Base-by-base conservation (phyloP, 345 rosid genomes). In the Salix udensis region DNA sequence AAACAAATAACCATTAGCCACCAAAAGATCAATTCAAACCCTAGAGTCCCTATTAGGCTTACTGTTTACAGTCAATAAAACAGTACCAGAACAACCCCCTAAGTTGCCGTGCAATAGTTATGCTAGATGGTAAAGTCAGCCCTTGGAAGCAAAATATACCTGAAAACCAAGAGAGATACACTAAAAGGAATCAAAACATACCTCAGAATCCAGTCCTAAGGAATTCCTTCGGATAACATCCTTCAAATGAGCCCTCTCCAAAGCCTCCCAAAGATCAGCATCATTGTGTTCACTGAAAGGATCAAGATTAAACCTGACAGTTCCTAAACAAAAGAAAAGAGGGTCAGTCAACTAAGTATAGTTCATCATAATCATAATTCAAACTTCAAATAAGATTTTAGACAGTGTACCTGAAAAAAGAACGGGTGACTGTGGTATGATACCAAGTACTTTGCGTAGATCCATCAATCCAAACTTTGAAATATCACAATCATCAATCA, bases 371-470 rank as follows among this genome's bases (percentile, higher is more conserved):
- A 37, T 40, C 34, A 72, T 23, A 39, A 42, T 42, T 12, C 42
- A 72, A 52, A 39, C 16, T 34, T 31, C 44, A 73, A 39, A 7
- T 30, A 67, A 24, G 37, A 31, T 37, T 67, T 16, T 60, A 12
- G 14, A 60, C 60, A 44, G 18, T 42, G n/a, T 81, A 95, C 98
- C 98, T 88, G 99, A 96, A 86, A 96, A 96, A 44, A 96, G 97
- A 79, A 96, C 98, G 0, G 99, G 99, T n/a, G 99, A 86, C 76
- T 96, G 99, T 30, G 99, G 99, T 77, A 96, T 96, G 39, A 96
- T 96, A 50, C 99, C 98, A 48, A 96, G 99, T 26, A 93, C 95
- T 84, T 92, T 92, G 73, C 99, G 96, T 34, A 96, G 87, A 82
- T 96, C 99, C 89, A 83, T 88, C 77, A 96, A 80, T 75, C 98